Evolutionary conservation across 495 filamentous ascomycete genomes (phyloP).

Genomic region (Hypoxylon intermedium): DNA sequence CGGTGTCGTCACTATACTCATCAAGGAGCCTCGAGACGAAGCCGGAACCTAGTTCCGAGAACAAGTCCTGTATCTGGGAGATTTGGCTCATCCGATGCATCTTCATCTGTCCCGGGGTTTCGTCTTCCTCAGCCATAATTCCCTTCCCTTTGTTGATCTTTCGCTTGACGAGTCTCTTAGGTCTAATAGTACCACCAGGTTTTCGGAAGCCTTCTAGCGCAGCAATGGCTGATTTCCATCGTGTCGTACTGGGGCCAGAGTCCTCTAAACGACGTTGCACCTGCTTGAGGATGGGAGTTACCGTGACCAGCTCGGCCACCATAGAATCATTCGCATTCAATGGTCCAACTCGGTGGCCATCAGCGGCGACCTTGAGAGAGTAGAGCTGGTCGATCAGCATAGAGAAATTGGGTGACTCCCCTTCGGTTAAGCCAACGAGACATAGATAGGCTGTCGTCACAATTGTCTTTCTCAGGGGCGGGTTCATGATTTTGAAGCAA

Average conservation of each 20-base stretch:
- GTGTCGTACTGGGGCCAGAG: conserved; percentile 45
- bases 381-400: conserved; percentile 82
- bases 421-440: conserved; percentile 70
- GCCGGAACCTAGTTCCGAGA: conserved; percentile 84
- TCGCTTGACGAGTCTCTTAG: conserved; percentile 55
- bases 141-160: conserved; percentile 75
- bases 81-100: conserved; percentile 83
- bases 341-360: conserved; percentile 59
- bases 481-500: conserved; percentile 67
- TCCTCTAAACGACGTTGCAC: conserved; percentile 54
- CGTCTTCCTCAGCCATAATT: conserved; percentile 53
- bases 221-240: conserved; percentile 65
- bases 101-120: conserved; percentile 64
- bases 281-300: conserved; percentile 62
- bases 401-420: conserved; percentile 69
- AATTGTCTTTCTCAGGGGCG: conserved; percentile 65
- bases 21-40: conserved; percentile 83
- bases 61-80: conserved; percentile 88
- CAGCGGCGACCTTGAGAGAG: conserved; percentile 72
- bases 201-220: conserved; percentile 64
- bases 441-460: conserved; percentile 75
- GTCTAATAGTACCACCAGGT: conserved; percentile 57
- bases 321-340: conserved; percentile 61
- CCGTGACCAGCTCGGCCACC: conserved; percentile 67
- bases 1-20: conserved; percentile 76